Percentiles rank a stretch among this genome's conserved stretches.
Evolutionary conservation across 2,329 filamentous ascomycete genomes (phyloP).

Genomic region (Penicillium sp.): DNA sequence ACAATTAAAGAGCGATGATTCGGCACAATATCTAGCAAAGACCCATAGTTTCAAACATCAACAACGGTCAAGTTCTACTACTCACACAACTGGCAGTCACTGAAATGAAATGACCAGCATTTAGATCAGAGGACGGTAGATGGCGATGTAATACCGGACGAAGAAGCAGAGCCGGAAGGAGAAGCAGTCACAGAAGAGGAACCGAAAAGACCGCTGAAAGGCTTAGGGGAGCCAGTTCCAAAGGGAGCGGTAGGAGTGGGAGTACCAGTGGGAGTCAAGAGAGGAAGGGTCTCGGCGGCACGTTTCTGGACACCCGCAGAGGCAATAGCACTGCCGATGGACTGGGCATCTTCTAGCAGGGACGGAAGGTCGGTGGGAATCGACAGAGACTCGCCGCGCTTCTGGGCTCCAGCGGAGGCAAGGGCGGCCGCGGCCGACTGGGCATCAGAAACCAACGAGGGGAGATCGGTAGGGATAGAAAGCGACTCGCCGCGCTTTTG

Average conservation of each 20-base stretch:
- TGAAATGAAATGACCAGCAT: background rate
- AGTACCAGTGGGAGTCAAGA: constrained; percentile 11
- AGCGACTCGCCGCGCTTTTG: constrained; percentile 9
- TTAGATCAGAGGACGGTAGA: background rate
- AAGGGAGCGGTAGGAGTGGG: constrained; percentile 3
- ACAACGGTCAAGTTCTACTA: too few relatives aligned
- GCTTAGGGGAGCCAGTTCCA: constrained; percentile 2
- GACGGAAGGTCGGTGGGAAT: constrained; percentile 12
- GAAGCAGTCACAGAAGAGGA: background rate
- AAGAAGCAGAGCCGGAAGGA: background rate
- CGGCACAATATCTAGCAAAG: too few relatives aligned
- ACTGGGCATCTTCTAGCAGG: constrained; percentile 9
- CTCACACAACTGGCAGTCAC: background rate
- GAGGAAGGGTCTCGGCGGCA: background rate
- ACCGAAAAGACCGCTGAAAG: background rate
- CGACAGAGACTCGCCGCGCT: constrained; percentile 7
- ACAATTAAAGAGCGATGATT: background rate
- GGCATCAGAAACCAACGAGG: constrained; percentile 5
- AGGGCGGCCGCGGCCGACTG: background rate
- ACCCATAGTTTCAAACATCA: background rate
- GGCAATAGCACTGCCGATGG: constrained; percentile 1
- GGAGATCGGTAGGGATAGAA: constrained; percentile 10
- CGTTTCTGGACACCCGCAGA: constrained; percentile 14
- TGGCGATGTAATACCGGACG: background rate
- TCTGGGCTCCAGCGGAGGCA: constrained; percentile 1